Base-by-base conservation (phyloP, 2,329 filamentous ascomycete genomes). In the Curvularia eragrostidis region DNA sequence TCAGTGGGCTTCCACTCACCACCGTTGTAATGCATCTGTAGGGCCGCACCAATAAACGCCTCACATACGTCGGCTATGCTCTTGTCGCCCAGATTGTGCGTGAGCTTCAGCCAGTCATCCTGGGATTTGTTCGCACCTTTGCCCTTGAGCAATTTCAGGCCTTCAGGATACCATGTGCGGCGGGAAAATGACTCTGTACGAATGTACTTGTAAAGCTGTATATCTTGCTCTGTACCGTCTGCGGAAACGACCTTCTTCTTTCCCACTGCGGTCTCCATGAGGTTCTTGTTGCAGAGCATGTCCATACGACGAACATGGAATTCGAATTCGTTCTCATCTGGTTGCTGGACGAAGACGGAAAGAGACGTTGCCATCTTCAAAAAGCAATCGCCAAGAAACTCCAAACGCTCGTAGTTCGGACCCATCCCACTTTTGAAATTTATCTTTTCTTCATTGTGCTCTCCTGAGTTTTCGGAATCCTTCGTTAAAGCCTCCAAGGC, bases 281-380 rank as follows among this genome's bases (percentile, higher is more conserved):
- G 82, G 63, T 97, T 97, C 64, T 89, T 85, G 76, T 99, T 99
- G 83, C 92, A 97, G 15, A 98, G 84, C 68, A 98, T 84, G 19
- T 89, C 73, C 94, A 98, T 98, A 15, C 95, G 88, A 66, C 92
- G 89, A 7, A 96, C 91, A 70, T 99, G 95, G 66, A 91, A 95
- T 54, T 91, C 87, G 48, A 89, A 96, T 71, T 99, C 95, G 63
- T 92, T 87, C 60, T 90, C 87, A 47, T 90, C 85, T 0, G 92
- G 91, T 19, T 90, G 87, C 26, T 87, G 83, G 0, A 89, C 89
- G 72, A 90, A 98, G 0, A 96, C 82, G 0, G 93, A 88, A 52
- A 99, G 93, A 0, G 93, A 94, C 0, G 94, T 97, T 10, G 91
- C 91, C 88, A 97, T 94, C 77, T 99, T 99, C 58, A 99, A 82